Evolutionary conservation across 2,329 filamentous ascomycete genomes (phyloP), one percentile per base, ranked within the genome.

Genomic region (Rhinocladiella mackenziei): DNA sequence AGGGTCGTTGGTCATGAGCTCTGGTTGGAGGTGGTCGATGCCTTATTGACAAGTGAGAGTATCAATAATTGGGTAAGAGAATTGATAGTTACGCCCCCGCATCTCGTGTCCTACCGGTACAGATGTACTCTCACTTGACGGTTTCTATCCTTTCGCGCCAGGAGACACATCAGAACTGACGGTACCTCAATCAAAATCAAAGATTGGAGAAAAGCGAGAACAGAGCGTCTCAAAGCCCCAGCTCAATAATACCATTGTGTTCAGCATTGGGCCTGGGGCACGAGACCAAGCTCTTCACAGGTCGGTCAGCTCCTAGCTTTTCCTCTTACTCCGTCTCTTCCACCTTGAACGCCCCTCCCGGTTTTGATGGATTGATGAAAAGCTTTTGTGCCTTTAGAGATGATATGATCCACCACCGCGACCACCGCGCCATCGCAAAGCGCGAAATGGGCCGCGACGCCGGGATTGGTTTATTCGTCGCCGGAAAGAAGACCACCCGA

Each of bases 221-320:
- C 4, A 26, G 6, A 9, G 13, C n/a, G 44, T 49, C 9, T 36
- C 31, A 7, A 15, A 18, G 11, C 56, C 54, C 4, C 57, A 60
- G 43, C 44, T 60, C 10, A 57, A 58, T 43, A 60, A 58, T 37
- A 58, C 58, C 13, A 50, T 60, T 20, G 45, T 59, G 4, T 59
- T 61, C 39, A 15, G 51, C 56, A 54, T 56, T n/a, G 54, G 53
- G 0, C 54, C 56, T 3, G 53, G 56, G 0, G 50, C 30, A 13
- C 44, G 35, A 38, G 43, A 40, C 0, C 56, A 58, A 40, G 43
- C 33, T 2, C 34, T 58, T 18, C 56, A 58, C 45, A 50, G 57
- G n/a, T n/a, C n/a, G n/a, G n/a, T n/a, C n/a, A n/a, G n/a, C n/a
- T n/a, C n/a, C n/a, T n/a, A n/a, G n/a, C n/a, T n/a, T n/a, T n/a